Evolutionary conservation across 768 basidiomycete genomes (phyloP).

Genomic region (Naganishia kalamii): DNA sequence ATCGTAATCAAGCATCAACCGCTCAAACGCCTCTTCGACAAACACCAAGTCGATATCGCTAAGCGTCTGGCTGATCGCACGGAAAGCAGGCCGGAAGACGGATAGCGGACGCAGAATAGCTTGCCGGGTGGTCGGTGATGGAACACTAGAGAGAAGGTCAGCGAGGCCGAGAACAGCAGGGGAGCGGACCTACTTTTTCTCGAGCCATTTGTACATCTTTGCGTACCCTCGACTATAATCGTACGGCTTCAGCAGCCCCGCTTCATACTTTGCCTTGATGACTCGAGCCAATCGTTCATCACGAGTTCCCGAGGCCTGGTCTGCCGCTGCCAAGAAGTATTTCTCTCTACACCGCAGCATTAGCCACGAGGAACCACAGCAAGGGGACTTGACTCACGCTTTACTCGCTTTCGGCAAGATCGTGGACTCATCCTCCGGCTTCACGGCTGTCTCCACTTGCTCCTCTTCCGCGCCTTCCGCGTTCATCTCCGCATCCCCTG

Average conservation of each 20-base stretch:
- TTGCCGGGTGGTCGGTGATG: slow-evolving; percentile 78
- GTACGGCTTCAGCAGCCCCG: slow-evolving; percentile 86
- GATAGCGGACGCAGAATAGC: slow-evolving; percentile 77
- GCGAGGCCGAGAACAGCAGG: background rate
- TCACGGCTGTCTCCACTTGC: background rate
- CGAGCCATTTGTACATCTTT: slow-evolving; percentile 88
- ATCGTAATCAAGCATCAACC: slow-evolving; percentile 88
- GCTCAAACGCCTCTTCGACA: slow-evolving; percentile 96
- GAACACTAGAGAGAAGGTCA: background rate
- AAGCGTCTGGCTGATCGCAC: slow-evolving; percentile 44
- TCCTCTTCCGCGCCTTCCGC: background rate
- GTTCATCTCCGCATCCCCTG: background rate
- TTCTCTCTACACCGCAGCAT: slow-evolving; percentile 56
- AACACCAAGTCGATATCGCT: slow-evolving; percentile 70
- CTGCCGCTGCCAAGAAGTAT: slow-evolving; percentile 87
- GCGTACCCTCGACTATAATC: slow-evolving; percentile 96
- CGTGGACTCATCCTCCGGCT: slow-evolving; percentile 9
- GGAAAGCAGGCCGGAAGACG: slow-evolving; percentile 49
- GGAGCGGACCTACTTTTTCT: slow-evolving; percentile 62
- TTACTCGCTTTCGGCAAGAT: slow-evolving; percentile 19
- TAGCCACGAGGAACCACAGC: background rate
- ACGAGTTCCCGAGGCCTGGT: slow-evolving; percentile 82
- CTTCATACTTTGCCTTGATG: slow-evolving; percentile 93
- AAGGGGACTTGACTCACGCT: slow-evolving; percentile 7
- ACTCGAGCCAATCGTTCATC: slow-evolving; percentile 84